Evolutionary conservation across 768 basidiomycete species (phyloP), one percentile per base, ranked within the genome.

Genomic region (Mycena chlorophos): DNA sequence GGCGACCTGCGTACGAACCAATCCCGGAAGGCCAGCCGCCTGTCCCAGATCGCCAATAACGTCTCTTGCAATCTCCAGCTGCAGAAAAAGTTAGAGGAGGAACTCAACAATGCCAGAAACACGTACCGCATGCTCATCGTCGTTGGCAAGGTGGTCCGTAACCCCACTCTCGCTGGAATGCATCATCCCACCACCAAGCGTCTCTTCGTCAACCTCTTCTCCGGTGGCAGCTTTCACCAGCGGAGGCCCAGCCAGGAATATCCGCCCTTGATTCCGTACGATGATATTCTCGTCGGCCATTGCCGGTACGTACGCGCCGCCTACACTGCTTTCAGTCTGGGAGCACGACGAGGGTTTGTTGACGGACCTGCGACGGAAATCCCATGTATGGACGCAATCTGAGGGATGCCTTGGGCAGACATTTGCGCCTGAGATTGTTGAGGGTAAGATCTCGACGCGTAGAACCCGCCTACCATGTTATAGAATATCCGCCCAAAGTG

Each of bases 401-500:
- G 94, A 0, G 94, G 93, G 23, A 95, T 92, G 0, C 89, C 86
- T 0, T 93, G 75, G 1, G 92, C 91, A 46, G 93, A 95, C 90
- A 96, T 89, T 77, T 93, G 92, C 4, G 91, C 90, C 89, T 91
- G n/a, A 63, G 17, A 34, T n/a, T 30, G 3, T 31, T 56, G 64
- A 37, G 47, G 25, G 12, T 31, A 54, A 10, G 5, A 16, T 5
- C 39, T 28, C 49, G 51, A n/a, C 49, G 16, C 22, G 42, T 19
- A 50, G 38, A 29, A 37, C 46, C n/a, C 14, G 38, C 76, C 45
- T 54, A 88, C 94, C 93, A 96, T 96, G 65, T 98, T 97, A 70
- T 94, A 97, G 73, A 98, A 98, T 66, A 97, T 96, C 4, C 94
- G 83, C 3, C 94, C 94, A 63, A 98, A 98, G 68, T 98, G 93